Conservation (phyloP, 306 rosid species). For the Cucurbita moschata region DNA sequence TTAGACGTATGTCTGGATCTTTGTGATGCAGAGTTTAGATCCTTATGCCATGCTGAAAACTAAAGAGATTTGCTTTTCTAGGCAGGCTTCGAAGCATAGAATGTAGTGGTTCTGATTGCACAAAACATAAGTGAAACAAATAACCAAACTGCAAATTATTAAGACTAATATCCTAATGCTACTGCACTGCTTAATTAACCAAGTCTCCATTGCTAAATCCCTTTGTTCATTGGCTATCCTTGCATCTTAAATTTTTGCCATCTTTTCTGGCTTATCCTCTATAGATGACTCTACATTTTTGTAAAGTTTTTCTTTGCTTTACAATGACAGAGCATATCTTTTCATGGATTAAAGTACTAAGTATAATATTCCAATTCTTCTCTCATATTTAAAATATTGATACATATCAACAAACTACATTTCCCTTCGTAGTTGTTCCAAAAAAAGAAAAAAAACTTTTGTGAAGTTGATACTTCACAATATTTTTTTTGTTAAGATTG, state of each 20-base stretch:
- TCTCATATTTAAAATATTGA: not conserved
- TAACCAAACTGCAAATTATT: not conserved
- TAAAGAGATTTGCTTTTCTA: too few relatives aligned
- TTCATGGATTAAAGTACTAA: not conserved
- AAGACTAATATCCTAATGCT: not conserved
- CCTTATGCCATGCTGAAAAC: not conserved
- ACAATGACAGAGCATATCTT: not conserved
- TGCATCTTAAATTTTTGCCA: not conserved
- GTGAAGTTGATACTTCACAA: not conserved
- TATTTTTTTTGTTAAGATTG: not conserved
- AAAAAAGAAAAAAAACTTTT: not conserved
- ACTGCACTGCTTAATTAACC: not conserved
- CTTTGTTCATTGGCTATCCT: not conserved
- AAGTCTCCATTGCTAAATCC: not conserved
- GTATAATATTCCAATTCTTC: not conserved
- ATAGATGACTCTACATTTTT: not conserved
- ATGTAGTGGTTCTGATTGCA: not conserved
- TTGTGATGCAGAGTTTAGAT: not conserved
- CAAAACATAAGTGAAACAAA: not conserved
- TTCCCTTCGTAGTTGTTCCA: not conserved
- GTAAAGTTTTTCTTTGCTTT: not conserved
- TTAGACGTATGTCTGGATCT: not conserved
- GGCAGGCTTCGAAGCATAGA: not conserved
- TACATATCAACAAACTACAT: not conserved
- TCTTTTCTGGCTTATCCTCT: not conserved